A percentile compares a stretch with the other conserved stretches of the same genome.
These are phyloP conservation scores for Sporothrix curviconia DNA, from an alignment of 2,329 filamentous ascomycete genomes.

Conservation along the genomic window DNA sequence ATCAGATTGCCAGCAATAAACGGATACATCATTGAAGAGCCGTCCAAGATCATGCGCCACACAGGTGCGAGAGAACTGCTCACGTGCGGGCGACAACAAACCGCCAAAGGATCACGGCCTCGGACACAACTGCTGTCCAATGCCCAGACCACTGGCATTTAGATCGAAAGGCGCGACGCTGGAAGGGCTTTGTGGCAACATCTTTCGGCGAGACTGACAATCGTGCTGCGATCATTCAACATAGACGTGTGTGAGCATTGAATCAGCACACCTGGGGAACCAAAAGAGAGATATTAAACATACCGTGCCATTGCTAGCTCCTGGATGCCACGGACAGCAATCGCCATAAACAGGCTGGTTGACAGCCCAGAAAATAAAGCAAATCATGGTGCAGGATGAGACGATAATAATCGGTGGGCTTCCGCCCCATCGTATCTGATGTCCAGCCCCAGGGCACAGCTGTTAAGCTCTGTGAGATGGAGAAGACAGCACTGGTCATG, in stretches of 20 bases:
- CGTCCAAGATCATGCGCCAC: constrained; percentile 52
- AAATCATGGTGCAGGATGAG: constrained; percentile 70
- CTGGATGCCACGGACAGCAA: constrained; percentile 69
- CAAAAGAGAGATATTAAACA: constrained; percentile 16
- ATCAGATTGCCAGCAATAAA: constrained; percentile 80
- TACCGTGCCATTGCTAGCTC: constrained; percentile 75
- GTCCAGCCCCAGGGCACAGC: constrained; percentile 70
- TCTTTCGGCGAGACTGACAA: constrained; percentile 89
- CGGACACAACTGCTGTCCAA: constrained; percentile 81
- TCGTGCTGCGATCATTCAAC: constrained; percentile 47
- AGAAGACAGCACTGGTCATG: constrained; percentile 65
- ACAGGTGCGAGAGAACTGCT: constrained; percentile 67
- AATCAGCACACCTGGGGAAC: neutral
- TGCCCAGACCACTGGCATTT: constrained; percentile 93
- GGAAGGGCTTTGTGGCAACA: constrained; percentile 79
- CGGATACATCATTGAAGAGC: constrained; percentile 69
- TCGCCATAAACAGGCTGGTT: constrained; percentile 70
- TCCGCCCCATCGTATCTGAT: constrained; percentile 74
- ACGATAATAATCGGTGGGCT: constrained; percentile 72
- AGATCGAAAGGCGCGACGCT: constrained; percentile 84
- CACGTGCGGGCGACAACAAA: constrained; percentile 72
- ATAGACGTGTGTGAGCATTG: too few relatives aligned
- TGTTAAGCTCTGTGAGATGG: constrained; percentile 62
- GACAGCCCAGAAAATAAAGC: constrained; percentile 83
- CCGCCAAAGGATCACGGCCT: constrained; percentile 83